phyloP scores from a whole-genome alignment of 306 rosid genomes.

The Medicago truncatula region DNA sequence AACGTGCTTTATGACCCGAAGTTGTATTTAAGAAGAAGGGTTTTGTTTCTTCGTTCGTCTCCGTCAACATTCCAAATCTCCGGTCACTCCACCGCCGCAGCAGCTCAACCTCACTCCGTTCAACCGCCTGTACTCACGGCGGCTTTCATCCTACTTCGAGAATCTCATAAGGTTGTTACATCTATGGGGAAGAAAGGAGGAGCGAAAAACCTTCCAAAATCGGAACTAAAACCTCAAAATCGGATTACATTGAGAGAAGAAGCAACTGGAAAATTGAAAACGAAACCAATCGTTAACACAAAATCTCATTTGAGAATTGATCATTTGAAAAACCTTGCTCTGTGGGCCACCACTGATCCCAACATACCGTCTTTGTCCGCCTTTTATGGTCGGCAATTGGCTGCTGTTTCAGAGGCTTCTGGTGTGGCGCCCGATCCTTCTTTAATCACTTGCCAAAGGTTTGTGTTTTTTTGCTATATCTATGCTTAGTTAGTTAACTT shows the following conservation, averaged over 20 bases:
- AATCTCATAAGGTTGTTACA: background rate
- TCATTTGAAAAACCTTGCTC: conserved; percentile 63
- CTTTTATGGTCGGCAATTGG: conserved; percentile 65
- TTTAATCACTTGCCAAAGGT: conserved; percentile 73
- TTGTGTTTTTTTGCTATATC: background rate
- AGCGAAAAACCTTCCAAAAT: conserved; percentile 14
- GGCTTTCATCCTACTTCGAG: background rate
- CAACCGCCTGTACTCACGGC: background rate
- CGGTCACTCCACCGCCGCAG: background rate
- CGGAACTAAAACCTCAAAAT: conserved; percentile 29
- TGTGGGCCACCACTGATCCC: conserved; percentile 63
- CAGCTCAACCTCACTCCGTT: background rate
- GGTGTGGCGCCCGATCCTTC: conserved; percentile 60
- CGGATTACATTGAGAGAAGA: conserved; percentile 72
- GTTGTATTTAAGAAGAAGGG: no score
- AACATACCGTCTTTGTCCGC: conserved; percentile 69
- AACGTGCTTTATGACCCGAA: no score
- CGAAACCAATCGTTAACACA: conserved; percentile 44
- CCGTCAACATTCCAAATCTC: background rate
- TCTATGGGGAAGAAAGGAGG: conserved; percentile 58
- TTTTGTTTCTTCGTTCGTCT: no score
- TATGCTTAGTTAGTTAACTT: background rate
- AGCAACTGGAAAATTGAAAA: conserved; percentile 62
- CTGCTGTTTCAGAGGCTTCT: conserved; percentile 58
- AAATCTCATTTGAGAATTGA: conserved; percentile 58